Evolutionary conservation across 257 asterid species (phyloP), one percentile per base, ranked within the genome.

Genomic region (Lantana camara): DNA sequence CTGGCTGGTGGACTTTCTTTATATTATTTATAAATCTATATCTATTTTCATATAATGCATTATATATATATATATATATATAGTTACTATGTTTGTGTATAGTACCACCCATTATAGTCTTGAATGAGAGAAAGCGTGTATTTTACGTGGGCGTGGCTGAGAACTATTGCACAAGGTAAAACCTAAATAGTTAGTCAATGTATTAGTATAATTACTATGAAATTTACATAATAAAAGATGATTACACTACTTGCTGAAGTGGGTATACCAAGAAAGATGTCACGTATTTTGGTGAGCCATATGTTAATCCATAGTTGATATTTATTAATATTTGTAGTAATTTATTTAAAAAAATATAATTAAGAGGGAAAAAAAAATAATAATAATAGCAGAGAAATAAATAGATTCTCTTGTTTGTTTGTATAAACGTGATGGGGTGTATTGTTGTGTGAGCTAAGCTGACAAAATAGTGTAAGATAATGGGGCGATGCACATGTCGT

Each of bases 1-100:
- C 88, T 79, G 66, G 79, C 71, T 79, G 77, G 89, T 82, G 85
- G 92, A 82, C 89, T 83, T 85, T 77, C 76, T 72, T 75, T 72
- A 51, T 67, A 52, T 66, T 49, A 38, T 53, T 35, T 69, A 19
- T 60, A 0, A 45, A 16, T 35, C 11, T 35, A 35, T 35, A 9
- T 2, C 11, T 69, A 27, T 2, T 34, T 0, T n/a, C 9, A 45
- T 34, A 21, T 22, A 20, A 56, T 50, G 29, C 14, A 48, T 11
- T 44, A 45, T 42, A 42, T 24, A 40, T 51, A 46, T 47, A 21
- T 35, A 13, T n/a, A 62, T 17, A 17, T 10, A 19, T 10, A 62
- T 29, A 15, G 3, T 0, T 15, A 27, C 12, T 24, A 30, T 22
- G 10, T 4, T 20, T 20, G 38, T 58, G 9, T 27, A 27, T 27